Evolutionary conservation across 1,284 basidiomycete species (phyloP), one percentile per base, ranked within the genome.

Genomic region (Cystobasidium pallidum): DNA sequence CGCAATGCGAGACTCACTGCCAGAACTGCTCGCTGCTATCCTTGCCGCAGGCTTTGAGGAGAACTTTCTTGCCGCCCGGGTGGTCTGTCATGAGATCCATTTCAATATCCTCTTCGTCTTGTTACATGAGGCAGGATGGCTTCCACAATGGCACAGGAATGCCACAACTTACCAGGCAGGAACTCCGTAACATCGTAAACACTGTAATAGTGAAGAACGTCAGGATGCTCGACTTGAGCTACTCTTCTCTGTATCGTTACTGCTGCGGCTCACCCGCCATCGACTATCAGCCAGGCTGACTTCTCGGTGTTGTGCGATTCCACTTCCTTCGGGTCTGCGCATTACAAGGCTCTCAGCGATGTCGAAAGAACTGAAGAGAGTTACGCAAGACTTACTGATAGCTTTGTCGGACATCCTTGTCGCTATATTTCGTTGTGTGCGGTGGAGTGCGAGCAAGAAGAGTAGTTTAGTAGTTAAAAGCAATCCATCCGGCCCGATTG

Each of bases 31-130:
- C 70, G 24, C 49, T 64, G 32, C 65, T 51, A 32, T 72, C 70
- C 36, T 72, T 72, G 8, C 70, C 70, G 49, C 70, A 72, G 21
- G 70, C 63, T 66, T 67, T 72, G 21, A 72, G 64, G 43, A 72
- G 70, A 6, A 72, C 63, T 64, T 71, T 71, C 59, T 71, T 71
- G 68, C 68, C 68, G 13, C 68, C 68, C 4, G 68, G 68, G 39
- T 71, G 68, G 21, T 71, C 68, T 71, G 59, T 43, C n/a, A n/a
- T 49, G n/a, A n/a, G 36, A 34, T 19, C 36, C 36, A 39, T 13
- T 39, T 39, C 7, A 17, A 7, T 21, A 57, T 10, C 19, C 30
- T 15, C 30, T 26, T 26, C 0, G 15, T 55, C 26, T 45, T 28
- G 34, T 19, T 39, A 21, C 36, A 17, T 39, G 17, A 15, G 54